Evolutionary conservation across 2,329 filamentous ascomycete species (phyloP), one percentile per base, ranked within the genome.

Genomic region (Elsinoe australis): DNA sequence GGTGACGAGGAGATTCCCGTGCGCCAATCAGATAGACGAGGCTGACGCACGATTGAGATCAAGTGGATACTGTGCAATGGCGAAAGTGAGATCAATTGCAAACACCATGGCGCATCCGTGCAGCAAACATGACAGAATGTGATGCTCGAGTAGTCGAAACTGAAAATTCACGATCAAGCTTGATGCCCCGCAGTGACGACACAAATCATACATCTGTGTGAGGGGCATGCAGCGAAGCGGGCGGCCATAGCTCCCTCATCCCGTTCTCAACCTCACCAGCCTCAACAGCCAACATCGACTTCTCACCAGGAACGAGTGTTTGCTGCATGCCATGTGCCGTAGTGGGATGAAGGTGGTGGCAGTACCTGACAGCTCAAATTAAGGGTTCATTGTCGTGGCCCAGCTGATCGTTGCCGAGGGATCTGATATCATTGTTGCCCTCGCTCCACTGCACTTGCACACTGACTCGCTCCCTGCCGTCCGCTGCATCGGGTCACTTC

Each of bases 181-280:
- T 15, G 14, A 35, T 17, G 44, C 44, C 44, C 44, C 44, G 44
- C 44, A 34, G 19, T 47, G 44, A 47, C 44, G 44, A 47, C 44
- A 47, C 29, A 47, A 19, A 35, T n/a, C 17, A 15, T 44, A 24
- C 39, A 44, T 15, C 14, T 26, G 22, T 14, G 28, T 32, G 39
- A 44, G 39, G 39, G 39, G 39, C 39, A 44, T 15, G 32, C 31
- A n/a, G 39, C 39, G 39, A 44, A 21, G 21, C 9, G 7, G 28
- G 12, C 21, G 39, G 39, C 10, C 26, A 31, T 44, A 44, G 24
- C 26, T 31, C 39, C 39, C 19, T 9, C 36, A 41, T 41, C 36
- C 36, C 21, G 21, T 24, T 15, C 17, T 33, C 28, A 21, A n/a
- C 18, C 36, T 41, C 36, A 41, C 26, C 36, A 41, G 39, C 39